phyloP scores from a whole-genome alignment of 116 monocot genomes.

The Cymodocea nodosa region DNA sequence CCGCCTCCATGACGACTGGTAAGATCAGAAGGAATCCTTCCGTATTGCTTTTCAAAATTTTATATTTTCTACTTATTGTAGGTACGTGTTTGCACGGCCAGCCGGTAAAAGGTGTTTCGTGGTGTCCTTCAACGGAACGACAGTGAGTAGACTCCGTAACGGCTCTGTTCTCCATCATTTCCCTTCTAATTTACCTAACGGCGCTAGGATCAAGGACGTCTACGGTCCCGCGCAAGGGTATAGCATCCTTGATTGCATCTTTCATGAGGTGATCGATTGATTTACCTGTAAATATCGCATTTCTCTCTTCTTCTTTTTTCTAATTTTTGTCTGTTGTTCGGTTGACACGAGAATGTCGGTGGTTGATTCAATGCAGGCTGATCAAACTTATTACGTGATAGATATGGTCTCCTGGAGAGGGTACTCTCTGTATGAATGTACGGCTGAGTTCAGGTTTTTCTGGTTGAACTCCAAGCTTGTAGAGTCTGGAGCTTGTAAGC shows the following conservation, averaged over 20 bases:
- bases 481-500: conserved; percentile 72
- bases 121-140: conserved; percentile 80
- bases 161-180: conserved; percentile 83
- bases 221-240: conserved; percentile 62
- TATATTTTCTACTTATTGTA: conserved; percentile 6
- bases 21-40: not conserved
- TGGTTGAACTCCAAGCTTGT: conserved; percentile 91
- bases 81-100: conserved; percentile 90
- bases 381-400: conserved; percentile 95
- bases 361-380: conserved; percentile 46
- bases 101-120: conserved; percentile 87
- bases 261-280: conserved; percentile 57
- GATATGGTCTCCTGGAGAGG: conserved; percentile 96
- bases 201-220: conserved; percentile 52
- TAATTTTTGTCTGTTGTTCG: not conserved
- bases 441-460: conserved; percentile 88
- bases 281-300: not conserved
- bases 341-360: not conserved
- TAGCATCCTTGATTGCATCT: conserved; percentile 89
- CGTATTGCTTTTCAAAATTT: not conserved
- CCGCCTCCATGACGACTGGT: conserved; percentile 61
- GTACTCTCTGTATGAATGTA: conserved; percentile 85
- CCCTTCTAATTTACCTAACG: conserved; percentile 81
- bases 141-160: conserved; percentile 78
- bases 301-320: not conserved